These are phyloP conservation scores for Elaeagnus macrophylla DNA, from an alignment of 306 rosid species.

Conservation along the genomic window DNA sequence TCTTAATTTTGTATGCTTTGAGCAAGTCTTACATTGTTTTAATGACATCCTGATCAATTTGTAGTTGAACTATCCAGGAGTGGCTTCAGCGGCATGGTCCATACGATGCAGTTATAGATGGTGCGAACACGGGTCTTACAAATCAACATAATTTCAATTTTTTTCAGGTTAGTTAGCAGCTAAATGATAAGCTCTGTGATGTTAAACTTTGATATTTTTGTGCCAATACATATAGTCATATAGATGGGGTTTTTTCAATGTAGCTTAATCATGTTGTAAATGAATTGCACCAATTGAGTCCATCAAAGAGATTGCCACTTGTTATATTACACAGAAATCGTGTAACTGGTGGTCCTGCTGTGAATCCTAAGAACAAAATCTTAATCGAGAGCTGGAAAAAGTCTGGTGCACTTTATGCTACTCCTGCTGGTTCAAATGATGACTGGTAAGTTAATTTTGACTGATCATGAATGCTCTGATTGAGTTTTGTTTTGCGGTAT, in stretches of 20 bases:
- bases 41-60: constrained; percentile 33
- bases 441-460: constrained; percentile 60
- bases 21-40: constrained; percentile 14
- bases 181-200: constrained; percentile 1
- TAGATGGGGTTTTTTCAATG: constrained; percentile 24
- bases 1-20: constrained; percentile 17
- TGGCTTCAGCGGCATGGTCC: constrained; percentile 82
- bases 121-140: constrained; percentile 71
- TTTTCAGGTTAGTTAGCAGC: constrained; percentile 41
- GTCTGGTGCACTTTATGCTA: constrained; percentile 60
- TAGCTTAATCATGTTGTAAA: constrained; percentile 60
- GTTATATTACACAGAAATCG: constrained; percentile 72
- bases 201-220: background rate
- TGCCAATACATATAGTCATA: background rate
- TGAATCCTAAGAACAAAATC: constrained; percentile 48
- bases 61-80: constrained; percentile 52
- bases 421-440: constrained; percentile 84
- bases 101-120: constrained; percentile 85
- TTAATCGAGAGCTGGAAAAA: constrained; percentile 63
- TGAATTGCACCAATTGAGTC: constrained; percentile 53
- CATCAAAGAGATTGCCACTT: constrained; percentile 74
- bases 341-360: constrained; percentile 64
- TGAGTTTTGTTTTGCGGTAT: too few species aligned
- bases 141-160: constrained; percentile 44
- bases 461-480: background rate